Evolutionary conservation across 305 asterid species (phyloP).

Genomic region (Striga hermonthica): DNA sequence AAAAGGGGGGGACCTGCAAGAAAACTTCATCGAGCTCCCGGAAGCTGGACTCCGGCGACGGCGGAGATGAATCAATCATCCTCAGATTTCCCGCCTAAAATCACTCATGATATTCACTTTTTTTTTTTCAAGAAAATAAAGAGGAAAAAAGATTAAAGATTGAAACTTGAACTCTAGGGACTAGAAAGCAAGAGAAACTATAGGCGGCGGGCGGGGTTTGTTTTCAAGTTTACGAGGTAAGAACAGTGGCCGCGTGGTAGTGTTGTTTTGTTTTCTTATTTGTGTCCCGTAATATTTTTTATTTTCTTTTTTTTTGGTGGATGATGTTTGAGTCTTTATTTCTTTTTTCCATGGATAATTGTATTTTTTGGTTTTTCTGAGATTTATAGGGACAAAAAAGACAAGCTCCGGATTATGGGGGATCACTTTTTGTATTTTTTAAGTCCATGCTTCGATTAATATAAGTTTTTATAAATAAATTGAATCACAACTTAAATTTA

Average conservation of each 20-base stretch:
- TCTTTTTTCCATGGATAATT: not conserved
- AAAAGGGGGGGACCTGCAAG: constrained; percentile 58
- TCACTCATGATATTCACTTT: constrained; percentile 27
- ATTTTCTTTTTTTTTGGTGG: not conserved
- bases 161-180: not conserved
- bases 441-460: too few species aligned
- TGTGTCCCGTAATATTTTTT: not conserved
- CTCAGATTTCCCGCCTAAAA: constrained; percentile 40
- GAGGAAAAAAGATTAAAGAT: not conserved
- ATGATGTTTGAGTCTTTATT: not conserved
- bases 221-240: constrained; percentile 29
- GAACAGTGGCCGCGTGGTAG: constrained; percentile 41
- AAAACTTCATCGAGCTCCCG: constrained; percentile 78
- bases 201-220: not conserved
- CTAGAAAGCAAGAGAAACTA: not conserved
- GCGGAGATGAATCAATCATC: constrained; percentile 52
- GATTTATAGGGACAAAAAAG: not conserved
- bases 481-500: too few species aligned
- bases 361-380: not conserved
- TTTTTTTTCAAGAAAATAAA: not conserved
- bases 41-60: constrained; percentile 68
- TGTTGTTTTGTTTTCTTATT: constrained; percentile 24
- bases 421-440: not conserved
- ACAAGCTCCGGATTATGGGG: not conserved
- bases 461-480: too few species aligned